phyloP scores from a whole-genome alignment of 2,329 filamentous ascomycete genomes.

The Colletotrichum agaves region DNA sequence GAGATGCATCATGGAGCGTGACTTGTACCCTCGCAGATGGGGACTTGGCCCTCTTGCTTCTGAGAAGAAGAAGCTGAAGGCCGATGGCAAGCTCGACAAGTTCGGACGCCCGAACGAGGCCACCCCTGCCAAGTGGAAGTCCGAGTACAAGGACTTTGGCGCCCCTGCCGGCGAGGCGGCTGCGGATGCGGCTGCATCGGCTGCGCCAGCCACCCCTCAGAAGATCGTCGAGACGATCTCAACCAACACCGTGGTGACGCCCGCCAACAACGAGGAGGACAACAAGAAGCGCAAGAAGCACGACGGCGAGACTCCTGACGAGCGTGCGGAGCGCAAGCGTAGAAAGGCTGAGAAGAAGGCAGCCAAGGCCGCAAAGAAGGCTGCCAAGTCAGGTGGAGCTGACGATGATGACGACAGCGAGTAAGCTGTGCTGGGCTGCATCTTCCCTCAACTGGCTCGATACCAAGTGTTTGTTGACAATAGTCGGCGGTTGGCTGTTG shows the following conservation, averaged over 20 bases:
- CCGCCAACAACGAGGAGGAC: slow-evolving; percentile 61
- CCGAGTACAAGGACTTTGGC: slow-evolving; percentile 90
- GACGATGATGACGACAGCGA: slow-evolving; percentile 65
- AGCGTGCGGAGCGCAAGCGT: slow-evolving; percentile 70
- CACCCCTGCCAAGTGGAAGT: slow-evolving; percentile 93
- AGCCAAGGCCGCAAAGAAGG: slow-evolving; percentile 66
- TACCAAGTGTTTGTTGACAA: slow-evolving; percentile 37
- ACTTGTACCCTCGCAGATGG: slow-evolving; percentile 96
- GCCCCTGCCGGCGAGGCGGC: slow-evolving; percentile 58
- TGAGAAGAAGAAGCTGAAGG: slow-evolving; percentile 99
- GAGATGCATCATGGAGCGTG: slow-evolving; percentile 99
- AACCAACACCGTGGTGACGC: slow-evolving; percentile 55
- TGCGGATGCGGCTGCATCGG: slow-evolving; percentile 55
- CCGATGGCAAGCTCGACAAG: slow-evolving; percentile 97
- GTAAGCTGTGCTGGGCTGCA: slow-evolving; percentile 45
- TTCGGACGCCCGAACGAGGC: slow-evolving; percentile 91
- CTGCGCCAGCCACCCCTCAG: slow-evolving; percentile 52
- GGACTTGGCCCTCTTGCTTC: slow-evolving; percentile 91
- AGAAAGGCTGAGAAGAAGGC: slow-evolving; percentile 71
- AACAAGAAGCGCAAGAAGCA: slow-evolving; percentile 84
- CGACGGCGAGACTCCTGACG: slow-evolving; percentile 78
- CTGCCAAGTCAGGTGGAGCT: slow-evolving; percentile 54
- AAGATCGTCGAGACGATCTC: slow-evolving; percentile 51
- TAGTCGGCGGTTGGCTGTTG: slow-evolving; percentile 38
- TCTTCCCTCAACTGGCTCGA: slow-evolving; percentile 33